These are phyloP conservation scores for Ramalina intermedia DNA, from an alignment of 495 filamentous ascomycete genomes.

Conservation along the genomic window DNA sequence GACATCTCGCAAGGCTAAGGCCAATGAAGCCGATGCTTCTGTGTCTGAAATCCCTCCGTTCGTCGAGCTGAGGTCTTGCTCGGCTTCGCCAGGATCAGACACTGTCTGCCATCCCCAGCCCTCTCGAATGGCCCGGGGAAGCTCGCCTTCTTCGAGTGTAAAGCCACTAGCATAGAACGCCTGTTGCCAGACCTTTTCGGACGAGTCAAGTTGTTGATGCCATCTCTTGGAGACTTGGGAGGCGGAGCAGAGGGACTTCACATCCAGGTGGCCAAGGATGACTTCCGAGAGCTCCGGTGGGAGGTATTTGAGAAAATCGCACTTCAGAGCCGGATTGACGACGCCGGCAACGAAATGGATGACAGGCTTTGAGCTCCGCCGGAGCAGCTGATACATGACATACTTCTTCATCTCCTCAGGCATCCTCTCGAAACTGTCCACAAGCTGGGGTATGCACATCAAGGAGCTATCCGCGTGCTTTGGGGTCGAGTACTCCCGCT, in stretches of 20 bases:
- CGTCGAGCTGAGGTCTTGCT: constrained; percentile 58
- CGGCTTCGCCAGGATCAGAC: constrained; percentile 54
- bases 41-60: constrained; percentile 31
- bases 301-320: constrained; percentile 73
- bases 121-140: constrained; percentile 72
- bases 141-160: constrained; percentile 61
- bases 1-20: background rate
- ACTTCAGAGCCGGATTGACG: constrained; percentile 93
- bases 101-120: constrained; percentile 99
- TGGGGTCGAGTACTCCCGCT: constrained; percentile 4
- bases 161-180: constrained; percentile 77
- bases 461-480: constrained; percentile 30
- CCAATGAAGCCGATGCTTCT: constrained; percentile 20
- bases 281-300: constrained; percentile 79
- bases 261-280: constrained; percentile 73
- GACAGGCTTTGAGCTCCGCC: constrained; percentile 76
- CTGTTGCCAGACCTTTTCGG: constrained; percentile 93
- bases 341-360: constrained; percentile 82
- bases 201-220: constrained; percentile 75
- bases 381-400: constrained; percentile 89
- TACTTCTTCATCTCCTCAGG: constrained; percentile 79
- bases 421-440: constrained; percentile 83
- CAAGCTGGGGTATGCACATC: constrained; percentile 66
- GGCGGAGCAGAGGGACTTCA: constrained; percentile 75
- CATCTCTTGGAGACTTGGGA: constrained; percentile 91